A percentile compares a stretch with the other conserved stretches of the same genome.
Conservation (phyloP, 2,329 filamentous ascomycete genomes). For the Myriosclerotinia duriaeana region DNA sequence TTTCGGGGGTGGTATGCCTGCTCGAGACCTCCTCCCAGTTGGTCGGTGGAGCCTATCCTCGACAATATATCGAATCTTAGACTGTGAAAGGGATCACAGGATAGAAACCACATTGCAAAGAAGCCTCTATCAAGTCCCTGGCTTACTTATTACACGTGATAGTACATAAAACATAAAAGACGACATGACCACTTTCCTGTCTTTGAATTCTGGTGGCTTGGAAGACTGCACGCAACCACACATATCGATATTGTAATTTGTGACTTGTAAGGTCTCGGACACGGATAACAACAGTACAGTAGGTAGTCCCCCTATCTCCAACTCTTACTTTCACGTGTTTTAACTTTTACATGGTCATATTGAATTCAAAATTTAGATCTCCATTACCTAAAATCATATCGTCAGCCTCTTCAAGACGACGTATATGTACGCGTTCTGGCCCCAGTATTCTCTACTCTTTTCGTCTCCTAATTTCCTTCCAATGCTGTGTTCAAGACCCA, state of each 20-base stretch:
- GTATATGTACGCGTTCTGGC: background rate
- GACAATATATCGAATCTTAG: background rate
- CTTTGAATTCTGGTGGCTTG: constrained; percentile 1
- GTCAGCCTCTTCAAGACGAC: constrained; percentile 1
- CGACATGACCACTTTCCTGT: constrained; percentile 1
- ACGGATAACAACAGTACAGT: background rate
- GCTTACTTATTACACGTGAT: constrained; percentile 8
- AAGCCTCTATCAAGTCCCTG: background rate
- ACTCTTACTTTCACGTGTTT: background rate
- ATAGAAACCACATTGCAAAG: background rate
- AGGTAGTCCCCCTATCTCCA: background rate
- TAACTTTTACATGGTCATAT: background rate
- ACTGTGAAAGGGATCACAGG: background rate
- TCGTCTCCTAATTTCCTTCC: constrained; percentile 4
- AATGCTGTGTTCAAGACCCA: constrained; percentile 9
- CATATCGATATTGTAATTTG: background rate
- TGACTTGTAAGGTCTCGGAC: background rate
- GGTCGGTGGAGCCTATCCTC: background rate
- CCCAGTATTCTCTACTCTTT: background rate
- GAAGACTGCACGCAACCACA: constrained; percentile 6
- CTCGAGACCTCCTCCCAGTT: background rate
- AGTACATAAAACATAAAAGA: background rate
- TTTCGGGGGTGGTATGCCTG: background rate
- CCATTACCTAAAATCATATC: background rate
- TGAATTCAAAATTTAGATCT: background rate